Evolutionary conservation across 1,139 yeast species (phyloP), one percentile per base, ranked within the genome.

Genomic region (Pichia sp.): DNA sequence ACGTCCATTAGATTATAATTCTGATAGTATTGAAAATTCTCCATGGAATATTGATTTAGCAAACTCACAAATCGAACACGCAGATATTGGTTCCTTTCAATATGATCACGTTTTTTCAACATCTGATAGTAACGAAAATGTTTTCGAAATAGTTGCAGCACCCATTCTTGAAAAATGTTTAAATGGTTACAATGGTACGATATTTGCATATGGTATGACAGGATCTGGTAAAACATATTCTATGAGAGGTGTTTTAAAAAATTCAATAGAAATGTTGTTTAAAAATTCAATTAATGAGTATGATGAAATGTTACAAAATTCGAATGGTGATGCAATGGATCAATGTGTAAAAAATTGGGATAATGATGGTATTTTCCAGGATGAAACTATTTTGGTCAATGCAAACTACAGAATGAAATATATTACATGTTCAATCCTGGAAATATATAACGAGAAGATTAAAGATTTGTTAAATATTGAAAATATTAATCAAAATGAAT

Each of bases 191-290:
- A 87, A 89, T 59, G 95, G 92, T 9, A 90, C 96, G 0, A 81
- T 90, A 1, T 87, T 90, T 63, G 96, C 96, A 2, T 87, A 89
- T 59, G 95, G 96, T 41, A 86, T 86, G 90, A 87, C 97, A 0
- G 97, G 97, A 0, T 87, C 96, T 1, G 97, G 97, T 30, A 90
- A 90, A 62, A 90, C 97, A 0, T 84, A 78, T 59, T 82, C 95
- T 3, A 87, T 90, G 96, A 84, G 84, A 52, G 96, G 96, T 30
- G 69, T 74, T 11, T 69, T 66, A 0, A 54, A 60, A 11, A 34
- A 42, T 20, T 45, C 53, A 1, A 25, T 46, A 9, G 20, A 34
- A n/a, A 12, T 30, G 24, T 20, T 51, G 6, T 51, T 51, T 26
- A n/a, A 39, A 7, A 40, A 42, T 8, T n/a, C 32, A 12, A 10